Percentiles rank a stretch among this genome's conserved stretches.
Evolutionary conservation across 768 basidiomycete genomes (phyloP).

Genomic region (Russula griseocarnosa): DNA sequence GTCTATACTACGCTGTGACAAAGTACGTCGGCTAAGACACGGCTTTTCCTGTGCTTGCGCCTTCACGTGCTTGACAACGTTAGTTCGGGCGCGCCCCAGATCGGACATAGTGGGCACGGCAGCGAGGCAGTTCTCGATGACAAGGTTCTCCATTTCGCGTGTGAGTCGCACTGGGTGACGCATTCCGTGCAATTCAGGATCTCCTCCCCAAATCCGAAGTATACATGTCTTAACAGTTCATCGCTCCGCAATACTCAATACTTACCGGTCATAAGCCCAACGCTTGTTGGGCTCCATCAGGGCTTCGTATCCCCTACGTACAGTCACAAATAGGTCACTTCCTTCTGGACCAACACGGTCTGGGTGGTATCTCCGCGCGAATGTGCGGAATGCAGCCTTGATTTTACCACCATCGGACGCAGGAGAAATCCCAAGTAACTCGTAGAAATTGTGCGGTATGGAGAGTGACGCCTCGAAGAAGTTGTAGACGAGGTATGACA

Average conservation of each 20-base stretch:
- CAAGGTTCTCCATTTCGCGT: conserved; percentile 28
- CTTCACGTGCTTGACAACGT: conserved; percentile 19
- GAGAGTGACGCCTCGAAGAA: conserved; percentile 53
- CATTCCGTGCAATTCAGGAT: conserved; percentile 65
- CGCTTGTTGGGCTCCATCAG: conserved; percentile 71
- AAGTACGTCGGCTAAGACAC: conserved; percentile 15
- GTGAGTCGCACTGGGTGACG: conserved; percentile 55
- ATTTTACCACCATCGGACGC: conserved; percentile 62
- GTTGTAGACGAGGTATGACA: conserved; percentile 64
- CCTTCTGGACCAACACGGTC: conserved; percentile 63
- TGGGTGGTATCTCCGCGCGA: conserved; percentile 72
- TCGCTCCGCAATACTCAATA: neutral
- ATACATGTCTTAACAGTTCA: conserved; percentile 1
- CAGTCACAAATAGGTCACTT: conserved; percentile 62
- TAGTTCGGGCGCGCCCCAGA: conserved; percentile 20
- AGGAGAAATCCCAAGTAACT: conserved; percentile 61
- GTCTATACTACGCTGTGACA: conserved; percentile 22
- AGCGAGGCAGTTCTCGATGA: conserved; percentile 25
- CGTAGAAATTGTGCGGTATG: conserved; percentile 71
- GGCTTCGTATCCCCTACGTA: conserved; percentile 72
- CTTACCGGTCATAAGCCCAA: conserved; percentile 83
- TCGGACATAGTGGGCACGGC: conserved; percentile 17
- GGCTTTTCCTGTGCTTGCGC: conserved; percentile 11
- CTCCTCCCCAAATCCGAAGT: conserved; percentile 68
- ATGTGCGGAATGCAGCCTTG: conserved; percentile 69